Conservation (phyloP, 371 early-diverging fungal species). For the Rhizopus sp. region DNA sequence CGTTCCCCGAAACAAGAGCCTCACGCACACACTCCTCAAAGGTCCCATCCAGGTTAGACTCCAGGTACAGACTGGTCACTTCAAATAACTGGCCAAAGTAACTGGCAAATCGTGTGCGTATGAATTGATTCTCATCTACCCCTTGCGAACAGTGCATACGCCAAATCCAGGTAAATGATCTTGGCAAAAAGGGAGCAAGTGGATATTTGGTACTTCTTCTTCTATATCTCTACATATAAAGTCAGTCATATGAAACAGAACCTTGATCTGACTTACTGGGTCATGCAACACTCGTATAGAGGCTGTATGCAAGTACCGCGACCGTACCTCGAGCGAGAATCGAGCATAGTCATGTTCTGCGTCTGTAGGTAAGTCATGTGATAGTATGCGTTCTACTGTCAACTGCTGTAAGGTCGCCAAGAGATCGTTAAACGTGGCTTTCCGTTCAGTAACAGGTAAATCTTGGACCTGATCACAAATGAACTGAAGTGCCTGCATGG, state of each 20-base stretch:
- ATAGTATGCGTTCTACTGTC: slow-evolving; percentile 32
- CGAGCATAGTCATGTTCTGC: slow-evolving; percentile 42
- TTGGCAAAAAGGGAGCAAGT: slow-evolving; percentile 52
- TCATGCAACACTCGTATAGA: slow-evolving; percentile 50
- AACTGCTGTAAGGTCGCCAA: slow-evolving; percentile 40
- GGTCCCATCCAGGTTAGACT: slow-evolving; percentile 47
- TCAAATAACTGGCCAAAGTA: slow-evolving; percentile 49
- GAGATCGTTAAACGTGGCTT: slow-evolving; percentile 35
- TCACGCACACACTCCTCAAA: slow-evolving; percentile 54
- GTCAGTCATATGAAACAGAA: not conserved
- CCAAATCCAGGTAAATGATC: slow-evolving; percentile 49
- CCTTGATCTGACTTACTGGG: slow-evolving; percentile 30
- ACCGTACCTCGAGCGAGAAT: slow-evolving; percentile 40
- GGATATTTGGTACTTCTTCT: slow-evolving; percentile 52
- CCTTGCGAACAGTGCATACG: slow-evolving; percentile 37
- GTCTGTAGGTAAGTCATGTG: slow-evolving; percentile 18
- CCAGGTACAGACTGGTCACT: slow-evolving; percentile 45
- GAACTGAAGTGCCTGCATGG: slow-evolving; percentile 27
- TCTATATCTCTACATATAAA: slow-evolving; percentile 45
- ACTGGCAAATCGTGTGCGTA: slow-evolving; percentile 37
- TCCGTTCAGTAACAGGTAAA: slow-evolving; percentile 33
- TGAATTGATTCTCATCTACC: slow-evolving; percentile 5
- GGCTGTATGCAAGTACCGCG: slow-evolving; percentile 43
- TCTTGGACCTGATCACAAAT: slow-evolving; percentile 35
- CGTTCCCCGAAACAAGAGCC: slow-evolving; percentile 45